These are phyloP conservation scores for Cyclotella sp. DNA, from an alignment of 108 stramenopile genomes.

Conservation along the genomic window DNA sequence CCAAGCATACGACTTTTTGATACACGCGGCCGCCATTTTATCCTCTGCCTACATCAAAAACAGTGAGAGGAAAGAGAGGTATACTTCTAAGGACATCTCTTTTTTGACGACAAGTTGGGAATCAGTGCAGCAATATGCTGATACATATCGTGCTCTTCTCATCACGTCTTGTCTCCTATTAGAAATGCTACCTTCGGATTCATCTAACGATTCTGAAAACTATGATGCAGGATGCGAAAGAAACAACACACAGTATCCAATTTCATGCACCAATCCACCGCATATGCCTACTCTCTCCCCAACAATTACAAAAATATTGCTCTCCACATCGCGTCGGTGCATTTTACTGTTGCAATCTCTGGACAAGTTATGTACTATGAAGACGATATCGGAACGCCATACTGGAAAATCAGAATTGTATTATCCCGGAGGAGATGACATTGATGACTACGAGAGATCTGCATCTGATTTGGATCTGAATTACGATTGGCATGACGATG, in stretches of 20 bases:
- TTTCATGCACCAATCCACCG: background rate
- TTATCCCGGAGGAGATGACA: conserved; percentile 44
- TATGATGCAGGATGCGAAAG: background rate
- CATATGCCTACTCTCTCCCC: conserved; percentile 15
- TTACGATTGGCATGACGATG: conserved; percentile 59
- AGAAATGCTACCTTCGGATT: conserved; percentile 31
- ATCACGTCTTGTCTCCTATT: conserved; percentile 41
- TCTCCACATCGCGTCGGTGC: conserved; percentile 37
- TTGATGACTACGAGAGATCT: conserved; percentile 46
- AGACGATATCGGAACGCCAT: conserved; percentile 24
- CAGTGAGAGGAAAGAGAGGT: too few relatives aligned
- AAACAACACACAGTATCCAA: background rate
- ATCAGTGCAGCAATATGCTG: conserved; percentile 22
- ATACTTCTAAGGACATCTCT: background rate
- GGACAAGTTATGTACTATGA: conserved; percentile 36
- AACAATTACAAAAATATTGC: conserved; percentile 18
- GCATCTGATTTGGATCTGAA: conserved; percentile 24
- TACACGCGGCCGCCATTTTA: conserved; percentile 24
- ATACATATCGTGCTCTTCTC: conserved; percentile 46
- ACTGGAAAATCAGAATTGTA: conserved; percentile 1
- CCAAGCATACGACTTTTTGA: conserved; percentile 35
- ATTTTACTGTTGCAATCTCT: conserved; percentile 35
- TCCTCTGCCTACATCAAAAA: background rate
- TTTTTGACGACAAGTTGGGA: background rate
- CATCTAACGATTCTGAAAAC: background rate